Base-by-base conservation (phyloP, 768 basidiomycete genomes). In the Dictyophora rubrovolvata region DNA sequence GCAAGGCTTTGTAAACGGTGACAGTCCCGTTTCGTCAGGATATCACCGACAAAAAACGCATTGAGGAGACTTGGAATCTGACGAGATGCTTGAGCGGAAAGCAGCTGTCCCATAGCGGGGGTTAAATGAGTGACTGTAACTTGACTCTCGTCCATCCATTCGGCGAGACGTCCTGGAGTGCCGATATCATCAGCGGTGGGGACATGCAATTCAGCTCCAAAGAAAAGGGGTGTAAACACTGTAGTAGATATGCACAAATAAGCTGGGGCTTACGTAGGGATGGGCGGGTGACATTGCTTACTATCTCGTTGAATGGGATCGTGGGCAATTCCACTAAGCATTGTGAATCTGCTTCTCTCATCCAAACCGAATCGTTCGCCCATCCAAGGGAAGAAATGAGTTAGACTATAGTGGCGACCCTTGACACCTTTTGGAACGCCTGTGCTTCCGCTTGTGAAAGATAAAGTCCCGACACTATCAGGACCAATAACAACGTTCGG, bases 301-400 rank as follows among this genome's bases (percentile, higher is more conserved):
- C 94, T 99, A 67, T 99, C 96, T 64, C 96, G 83, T 69, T 99
- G 96, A 64, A 99, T 96, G 10, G 96, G 96, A 72, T 99, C 96
- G 67, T 99, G 96, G 12, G 96, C 96, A 56, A 99, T 99, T 18
- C 96, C 96, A 65, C 92, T 94, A 33, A 99, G 80, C 96, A 99
- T 98, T 0, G 96, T 98, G 67, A 96, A 99, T 71, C 84, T 90
- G 62, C 89, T 91, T 33, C 77, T 72, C 60, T 84, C 76, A 37
- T 77, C 74, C 52, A 99, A 72, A 1, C 80, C 84, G 68, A 98
- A 99, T 33, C 84, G 74, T 68, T 91, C 74, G 20, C 87, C 87
- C 96, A 99, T 98, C 96, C 96, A 99, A 1, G 94, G 94, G 82
- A 98, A 98, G 79, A 98, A 99, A 69, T 98, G 96, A 0, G 96